Conservation (phyloP, 208 protist species). For the Tetramitus jugosus region DNA sequence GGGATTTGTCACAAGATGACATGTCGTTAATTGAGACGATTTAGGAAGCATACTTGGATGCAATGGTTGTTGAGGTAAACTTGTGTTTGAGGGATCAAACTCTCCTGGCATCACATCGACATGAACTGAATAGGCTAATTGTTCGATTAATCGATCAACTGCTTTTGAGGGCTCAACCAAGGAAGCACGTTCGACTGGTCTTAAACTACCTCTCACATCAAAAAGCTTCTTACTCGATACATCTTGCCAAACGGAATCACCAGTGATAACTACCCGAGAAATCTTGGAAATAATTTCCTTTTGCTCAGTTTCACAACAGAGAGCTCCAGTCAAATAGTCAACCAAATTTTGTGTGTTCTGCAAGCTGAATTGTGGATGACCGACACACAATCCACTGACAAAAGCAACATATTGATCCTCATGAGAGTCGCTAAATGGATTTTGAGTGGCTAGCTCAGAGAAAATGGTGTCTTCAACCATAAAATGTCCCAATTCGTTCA, state of each 20-base stretch:
- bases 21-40: conserved; percentile 51
- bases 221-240: conserved; percentile 17
- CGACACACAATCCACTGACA: not conserved
- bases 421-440: not conserved
- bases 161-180: conserved; percentile 57
- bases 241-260: not conserved
- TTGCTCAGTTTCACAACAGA: not conserved
- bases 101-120: conserved; percentile 76
- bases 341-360: not conserved
- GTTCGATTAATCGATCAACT: conserved; percentile 56
- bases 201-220: conserved; percentile 57
- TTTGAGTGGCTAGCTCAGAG: not conserved
- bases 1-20: conserved; percentile 68
- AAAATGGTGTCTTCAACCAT: not conserved
- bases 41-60: conserved; percentile 68
- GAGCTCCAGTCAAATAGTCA: not conserved
- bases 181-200: conserved; percentile 36
- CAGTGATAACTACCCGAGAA: conserved; percentile 10
- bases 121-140: conserved; percentile 55
- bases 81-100: conserved; percentile 71
- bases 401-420: not conserved
- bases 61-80: conserved; percentile 76
- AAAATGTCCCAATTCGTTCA: not conserved
- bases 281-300: not conserved
- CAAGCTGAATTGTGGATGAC: not conserved